Evolutionary conservation across 2,329 filamentous ascomycete genomes (phyloP), one percentile per base, ranked within the genome.

Genomic region (Alternaria consortialis): DNA sequence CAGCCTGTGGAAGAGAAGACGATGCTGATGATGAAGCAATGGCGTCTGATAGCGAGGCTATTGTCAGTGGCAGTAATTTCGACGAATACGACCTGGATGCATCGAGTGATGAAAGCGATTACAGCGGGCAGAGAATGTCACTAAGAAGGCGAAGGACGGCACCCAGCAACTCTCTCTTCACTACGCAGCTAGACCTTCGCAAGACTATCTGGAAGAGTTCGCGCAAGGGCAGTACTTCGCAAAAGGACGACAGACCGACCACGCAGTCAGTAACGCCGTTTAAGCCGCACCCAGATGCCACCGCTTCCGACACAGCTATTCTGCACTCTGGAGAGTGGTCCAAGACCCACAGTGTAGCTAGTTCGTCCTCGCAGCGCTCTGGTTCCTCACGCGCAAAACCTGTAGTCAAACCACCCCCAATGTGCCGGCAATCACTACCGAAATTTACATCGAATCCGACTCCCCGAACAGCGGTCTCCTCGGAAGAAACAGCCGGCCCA

Each of bases 361-460:
- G 63, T 50, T 67, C 65, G 2, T 58, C 63, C 25, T 72, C 65
- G 9, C 66, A 69, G 42, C 52, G 62, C 5, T 71, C 69, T 3
- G 56, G 64, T 4, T 71, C 73, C 12, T 58, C 68, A 32, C 31
- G 53, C 3, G 77, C 67, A 44, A 71, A 76, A 40, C 64, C 69
- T 7, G 72, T 71, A 65, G 52, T 71, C 50, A 81, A 83, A 31
- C 86, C 86, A 7, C 77, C 78, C 13, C 77, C 86, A 8, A 85
- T 85, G 5, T 44, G 57, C 12, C 84, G 87, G 54, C 81, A 84
- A 23, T 89, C 87, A 2, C 80, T 84, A 17, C 83, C 86, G 44
- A 87, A 87, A 37, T 94, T 94, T 75, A 90, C 89, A 0, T 93
- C 90, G 52, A 88, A 87, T 6, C 88, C 91, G 0, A 87, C 92